phyloP scores from a whole-genome alignment of 1,284 basidiomycete genomes.

The Moniliophthora roreri region DNA sequence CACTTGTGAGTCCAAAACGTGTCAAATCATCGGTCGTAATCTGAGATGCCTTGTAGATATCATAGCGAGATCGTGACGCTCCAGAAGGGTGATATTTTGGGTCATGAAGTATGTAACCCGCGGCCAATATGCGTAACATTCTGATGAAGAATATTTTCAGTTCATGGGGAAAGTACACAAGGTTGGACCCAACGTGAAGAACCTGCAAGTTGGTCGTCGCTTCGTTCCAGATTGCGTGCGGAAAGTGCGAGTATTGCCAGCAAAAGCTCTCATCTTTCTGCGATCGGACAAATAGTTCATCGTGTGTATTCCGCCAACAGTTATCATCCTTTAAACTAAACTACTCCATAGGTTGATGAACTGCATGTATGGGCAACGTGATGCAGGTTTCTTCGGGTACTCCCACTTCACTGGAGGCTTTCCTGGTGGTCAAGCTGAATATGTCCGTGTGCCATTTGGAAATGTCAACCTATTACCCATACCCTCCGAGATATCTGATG shows the following conservation, averaged over 20 bases:
- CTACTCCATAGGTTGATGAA: constrained; percentile 46
- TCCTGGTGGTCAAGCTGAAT: constrained; percentile 71
- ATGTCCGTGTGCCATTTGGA: constrained; percentile 68
- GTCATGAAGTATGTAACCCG: constrained; percentile 53
- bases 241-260: constrained; percentile 73
- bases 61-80: constrained; percentile 67
- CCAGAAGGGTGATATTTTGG: constrained; percentile 74
- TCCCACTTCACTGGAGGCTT: constrained; percentile 76
- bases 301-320: constrained; percentile 34
- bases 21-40: too few relatives aligned
- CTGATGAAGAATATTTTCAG: constrained; percentile 27
- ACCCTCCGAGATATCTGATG: constrained; percentile 64
- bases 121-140: neutral
- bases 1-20: constrained; percentile 65
- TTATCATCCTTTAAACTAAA: constrained; percentile 3
- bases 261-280: constrained; percentile 74
- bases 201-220: constrained; percentile 66
- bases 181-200: constrained; percentile 62
- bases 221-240: constrained; percentile 80
- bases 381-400: constrained; percentile 77
- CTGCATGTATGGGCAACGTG: constrained; percentile 66
- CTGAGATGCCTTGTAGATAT: too few relatives aligned
- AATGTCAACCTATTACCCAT: constrained; percentile 72
- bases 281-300: constrained; percentile 68
- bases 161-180: constrained; percentile 73